phyloP scores from a whole-genome alignment of 2,329 filamentous ascomycete species.

The Emmonsia crescens region DNA sequence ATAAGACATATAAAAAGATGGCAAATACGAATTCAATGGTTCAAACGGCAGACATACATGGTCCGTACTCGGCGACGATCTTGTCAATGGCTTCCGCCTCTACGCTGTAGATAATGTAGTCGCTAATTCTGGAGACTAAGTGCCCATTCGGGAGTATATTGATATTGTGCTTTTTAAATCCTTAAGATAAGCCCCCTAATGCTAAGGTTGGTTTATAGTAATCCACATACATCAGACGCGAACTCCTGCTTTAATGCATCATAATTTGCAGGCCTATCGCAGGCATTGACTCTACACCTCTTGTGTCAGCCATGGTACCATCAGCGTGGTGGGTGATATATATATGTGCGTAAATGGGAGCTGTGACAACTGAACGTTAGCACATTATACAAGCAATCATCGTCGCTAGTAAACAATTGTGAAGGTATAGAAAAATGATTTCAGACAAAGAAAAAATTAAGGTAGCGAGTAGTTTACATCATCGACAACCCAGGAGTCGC shows the following conservation, averaged over 20 bases:
- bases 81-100: constrained; percentile 83
- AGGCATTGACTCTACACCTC: constrained; percentile 70
- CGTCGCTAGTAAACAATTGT: neutral
- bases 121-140: constrained; percentile 87
- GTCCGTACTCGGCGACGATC: constrained; percentile 80
- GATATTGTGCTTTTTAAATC: constrained; percentile 60
- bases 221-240: constrained; percentile 65
- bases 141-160: constrained; percentile 90
- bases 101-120: constrained; percentile 98
- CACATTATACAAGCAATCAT: constrained; percentile 3
- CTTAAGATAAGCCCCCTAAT: constrained; percentile 21
- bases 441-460: constrained; percentile 81
- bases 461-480: constrained; percentile 99
- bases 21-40: constrained; percentile 2
- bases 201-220: constrained; percentile 13
- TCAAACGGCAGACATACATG: constrained; percentile 55
- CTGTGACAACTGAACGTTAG: constrained; percentile 18
- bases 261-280: constrained; percentile 84
- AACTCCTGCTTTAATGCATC: constrained; percentile 73
- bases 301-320: constrained; percentile 1
- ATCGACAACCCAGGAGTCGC: constrained; percentile 61
- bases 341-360: neutral
- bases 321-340: neutral
- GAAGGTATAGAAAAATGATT: constrained; percentile 18
- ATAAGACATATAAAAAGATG: neutral